Evolutionary conservation across 345 rosid genomes (phyloP).

Genomic region (Adansonia digitata): DNA sequence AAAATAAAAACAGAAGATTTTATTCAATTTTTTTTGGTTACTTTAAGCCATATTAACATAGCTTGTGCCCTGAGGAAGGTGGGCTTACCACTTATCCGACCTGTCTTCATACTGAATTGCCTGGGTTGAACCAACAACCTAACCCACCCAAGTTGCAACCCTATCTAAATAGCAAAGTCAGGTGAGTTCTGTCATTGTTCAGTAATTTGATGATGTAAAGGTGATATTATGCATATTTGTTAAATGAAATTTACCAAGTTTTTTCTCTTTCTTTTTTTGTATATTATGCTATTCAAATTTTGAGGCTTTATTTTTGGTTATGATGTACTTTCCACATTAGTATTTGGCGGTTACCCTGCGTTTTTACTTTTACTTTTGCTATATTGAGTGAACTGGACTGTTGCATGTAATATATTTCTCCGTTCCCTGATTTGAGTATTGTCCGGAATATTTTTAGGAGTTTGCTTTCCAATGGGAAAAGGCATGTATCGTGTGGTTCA

Average conservation of each 20-base stretch:
- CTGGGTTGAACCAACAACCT: not conserved
- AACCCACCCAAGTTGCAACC: not conserved
- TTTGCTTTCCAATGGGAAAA: conserved; percentile 98
- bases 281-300: conserved; percentile 3
- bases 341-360: not conserved
- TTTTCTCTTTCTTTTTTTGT: not conserved
- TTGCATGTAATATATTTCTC: conserved; percentile 5
- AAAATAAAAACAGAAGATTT: not conserved
- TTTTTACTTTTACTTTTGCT: not conserved
- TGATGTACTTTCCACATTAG: not conserved
- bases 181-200: not conserved
- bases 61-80: not conserved
- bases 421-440: conserved; percentile 13
- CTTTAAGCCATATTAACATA: not conserved
- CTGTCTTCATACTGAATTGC: not conserved
- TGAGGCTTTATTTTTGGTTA: not conserved
- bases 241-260: not conserved
- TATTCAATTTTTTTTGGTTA: not conserved
- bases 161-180: not conserved
- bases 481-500: conserved; percentile 92
- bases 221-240: not conserved
- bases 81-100: not conserved
- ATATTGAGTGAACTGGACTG: not conserved
- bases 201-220: not conserved
- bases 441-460: conserved; percentile 45